Evolutionary conservation across 1,284 basidiomycete species (phyloP).

Genomic region (Takashimella koratensis): DNA sequence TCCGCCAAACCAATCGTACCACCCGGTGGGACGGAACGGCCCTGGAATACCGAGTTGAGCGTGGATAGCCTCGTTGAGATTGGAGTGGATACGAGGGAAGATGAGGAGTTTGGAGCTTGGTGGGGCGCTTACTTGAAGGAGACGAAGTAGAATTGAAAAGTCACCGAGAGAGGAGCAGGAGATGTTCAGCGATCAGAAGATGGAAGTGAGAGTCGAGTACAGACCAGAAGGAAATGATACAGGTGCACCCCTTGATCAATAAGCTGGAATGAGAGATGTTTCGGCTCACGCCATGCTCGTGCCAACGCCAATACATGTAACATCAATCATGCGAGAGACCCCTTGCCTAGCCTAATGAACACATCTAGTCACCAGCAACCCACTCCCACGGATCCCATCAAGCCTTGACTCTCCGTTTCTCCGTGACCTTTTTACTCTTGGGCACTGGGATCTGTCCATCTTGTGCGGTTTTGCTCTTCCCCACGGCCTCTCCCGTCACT

Average conservation of each 20-base stretch:
- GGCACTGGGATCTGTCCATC: slow-evolving; percentile 26
- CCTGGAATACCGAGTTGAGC: slow-evolving; percentile 46
- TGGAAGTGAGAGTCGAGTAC: slow-evolving; percentile 1
- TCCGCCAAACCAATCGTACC: slow-evolving; percentile 25
- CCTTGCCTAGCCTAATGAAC: no score
- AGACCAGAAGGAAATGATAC: slow-evolving; percentile 5
- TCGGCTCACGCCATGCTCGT: no score
- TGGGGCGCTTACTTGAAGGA: slow-evolving; percentile 32
- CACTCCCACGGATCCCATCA: no score
- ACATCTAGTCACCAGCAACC: no score
- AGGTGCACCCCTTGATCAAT: no score
- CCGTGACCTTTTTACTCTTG: slow-evolving; percentile 39
- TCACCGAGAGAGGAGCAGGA: not conserved
- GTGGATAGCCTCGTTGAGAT: slow-evolving; percentile 31
- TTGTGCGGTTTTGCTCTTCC: slow-evolving; percentile 3
- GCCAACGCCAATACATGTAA: no score
- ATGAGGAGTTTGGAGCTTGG: slow-evolving; percentile 38
- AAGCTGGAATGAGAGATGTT: no score
- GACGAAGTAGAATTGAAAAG: not conserved
- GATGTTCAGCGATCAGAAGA: slow-evolving; percentile 1
- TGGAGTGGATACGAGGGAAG: slow-evolving; percentile 37
- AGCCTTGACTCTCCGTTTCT: slow-evolving; percentile 24
- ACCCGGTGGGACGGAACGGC: slow-evolving; percentile 38
- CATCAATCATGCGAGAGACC: no score
- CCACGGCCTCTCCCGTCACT: slow-evolving; percentile 19